phyloP scores from a whole-genome alignment of 2,329 filamentous ascomycete genomes.

The Cercospora zeae-maydis region DNA sequence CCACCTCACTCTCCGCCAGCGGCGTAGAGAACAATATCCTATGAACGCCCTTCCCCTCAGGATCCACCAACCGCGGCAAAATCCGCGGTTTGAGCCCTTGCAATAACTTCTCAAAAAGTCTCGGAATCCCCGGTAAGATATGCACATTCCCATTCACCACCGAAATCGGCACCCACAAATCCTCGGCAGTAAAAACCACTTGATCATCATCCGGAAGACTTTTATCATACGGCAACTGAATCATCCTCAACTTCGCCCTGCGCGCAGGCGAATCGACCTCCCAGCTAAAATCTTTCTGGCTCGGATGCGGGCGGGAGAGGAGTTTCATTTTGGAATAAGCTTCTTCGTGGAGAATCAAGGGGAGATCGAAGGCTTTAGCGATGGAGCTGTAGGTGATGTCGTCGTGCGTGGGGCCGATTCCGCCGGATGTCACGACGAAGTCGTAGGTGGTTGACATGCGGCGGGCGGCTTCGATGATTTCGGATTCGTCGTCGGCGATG shows the following conservation, averaged over 20 bases:
- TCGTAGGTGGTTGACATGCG: constrained; percentile 90
- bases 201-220: constrained; percentile 61
- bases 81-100: constrained; percentile 70
- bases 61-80: constrained; percentile 68
- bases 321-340: constrained; percentile 79
- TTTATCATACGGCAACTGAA: constrained; percentile 74
- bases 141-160: constrained; percentile 92
- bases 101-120: constrained; percentile 75
- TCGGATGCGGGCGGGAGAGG: constrained; percentile 69
- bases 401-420: constrained; percentile 95
- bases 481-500: constrained; percentile 84
- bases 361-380: constrained; percentile 78
- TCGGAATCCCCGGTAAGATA: constrained; percentile 85
- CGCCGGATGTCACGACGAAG: constrained; percentile 91
- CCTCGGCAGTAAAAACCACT: constrained; percentile 72
- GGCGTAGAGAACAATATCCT: constrained; percentile 84
- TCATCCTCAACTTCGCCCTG: constrained; percentile 85
- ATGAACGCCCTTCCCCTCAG: constrained; percentile 74
- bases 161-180: constrained; percentile 85
- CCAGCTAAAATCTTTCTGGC: constrained; percentile 73
- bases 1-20: constrained; percentile 78
- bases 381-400: constrained; percentile 97
- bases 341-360: constrained; percentile 71
- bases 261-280: constrained; percentile 73
- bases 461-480: constrained; percentile 81